These are phyloP conservation scores for Microdochium paspali DNA, from an alignment of 2,329 filamentous ascomycete genomes.

Conservation along the genomic window DNA sequence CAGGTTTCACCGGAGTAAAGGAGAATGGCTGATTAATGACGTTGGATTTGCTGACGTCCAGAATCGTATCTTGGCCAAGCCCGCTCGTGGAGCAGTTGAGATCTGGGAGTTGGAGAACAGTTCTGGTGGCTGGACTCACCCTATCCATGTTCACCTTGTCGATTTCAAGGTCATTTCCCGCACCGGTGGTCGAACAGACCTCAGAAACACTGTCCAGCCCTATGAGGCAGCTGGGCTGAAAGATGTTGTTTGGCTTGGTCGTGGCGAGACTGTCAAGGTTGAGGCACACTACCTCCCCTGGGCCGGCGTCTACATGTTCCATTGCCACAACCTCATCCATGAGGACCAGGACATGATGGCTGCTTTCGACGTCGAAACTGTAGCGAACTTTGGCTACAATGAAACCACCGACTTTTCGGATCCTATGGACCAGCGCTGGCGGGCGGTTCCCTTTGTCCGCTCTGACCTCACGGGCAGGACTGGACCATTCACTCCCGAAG, in stretches of 20 bases:
- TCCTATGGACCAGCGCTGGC: conserved; percentile 26
- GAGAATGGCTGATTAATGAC: conserved; percentile 42
- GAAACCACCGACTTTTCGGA: conserved; percentile 23
- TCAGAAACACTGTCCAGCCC: conserved; percentile 25
- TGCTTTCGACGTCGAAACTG: conserved; percentile 30
- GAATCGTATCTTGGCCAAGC: conserved; percentile 38
- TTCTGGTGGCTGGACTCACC: conserved; percentile 40
- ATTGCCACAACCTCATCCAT: conserved; percentile 36
- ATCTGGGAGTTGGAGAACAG: conserved; percentile 40
- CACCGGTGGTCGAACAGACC: conserved; percentile 24
- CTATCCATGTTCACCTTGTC: conserved; percentile 48
- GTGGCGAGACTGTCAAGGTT: conserved; percentile 38
- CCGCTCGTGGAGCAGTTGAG: conserved; percentile 34
- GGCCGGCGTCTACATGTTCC: conserved; percentile 42
- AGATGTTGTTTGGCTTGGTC: conserved; percentile 46
- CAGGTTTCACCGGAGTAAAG: conserved; percentile 31
- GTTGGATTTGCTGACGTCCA: conserved; percentile 33
- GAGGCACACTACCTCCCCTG: conserved; percentile 41
- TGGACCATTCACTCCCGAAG: conserved; percentile 13
- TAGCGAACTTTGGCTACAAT: conserved; percentile 27
- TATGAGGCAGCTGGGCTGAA: conserved; percentile 48
- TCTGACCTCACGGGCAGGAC: conserved; percentile 12
- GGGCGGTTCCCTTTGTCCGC: conserved; percentile 17
- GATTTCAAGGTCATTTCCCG: conserved; percentile 45
- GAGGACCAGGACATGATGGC: conserved; percentile 38